Percentiles rank a stretch among this genome's conserved stretches.
phyloP scores from a whole-genome alignment of 2,329 filamentous ascomycete genomes.

The Hymenotorrendiella dingleyae region DNA sequence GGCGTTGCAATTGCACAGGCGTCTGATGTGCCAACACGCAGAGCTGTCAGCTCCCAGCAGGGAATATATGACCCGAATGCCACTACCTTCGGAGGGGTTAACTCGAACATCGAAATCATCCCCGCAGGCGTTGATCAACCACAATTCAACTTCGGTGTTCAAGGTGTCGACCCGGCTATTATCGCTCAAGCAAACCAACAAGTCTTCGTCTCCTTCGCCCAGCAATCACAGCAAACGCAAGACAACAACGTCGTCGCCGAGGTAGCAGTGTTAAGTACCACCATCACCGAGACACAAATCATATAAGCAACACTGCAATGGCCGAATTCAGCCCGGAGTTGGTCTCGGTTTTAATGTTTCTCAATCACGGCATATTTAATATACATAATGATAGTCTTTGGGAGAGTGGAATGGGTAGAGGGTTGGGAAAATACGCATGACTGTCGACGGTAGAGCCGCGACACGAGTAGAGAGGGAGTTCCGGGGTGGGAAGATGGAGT shows the following conservation, averaged over 20 bases:
- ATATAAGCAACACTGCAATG: slow-evolving; percentile 3
- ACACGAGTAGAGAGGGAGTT: slow-evolving; percentile 10
- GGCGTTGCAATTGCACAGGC: too few species aligned
- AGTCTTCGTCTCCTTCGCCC: slow-evolving; percentile 12
- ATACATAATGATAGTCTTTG: slow-evolving; percentile 14
- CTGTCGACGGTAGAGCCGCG: slow-evolving; percentile 23
- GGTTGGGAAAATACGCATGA: slow-evolving; percentile 6
- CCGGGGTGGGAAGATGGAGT: not conserved
- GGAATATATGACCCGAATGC: slow-evolving; percentile 11
- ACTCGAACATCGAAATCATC: slow-evolving; percentile 15
- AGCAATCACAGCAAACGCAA: not conserved
- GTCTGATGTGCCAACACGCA: too few species aligned
- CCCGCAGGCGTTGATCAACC: slow-evolving; percentile 15
- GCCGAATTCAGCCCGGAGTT: not conserved
- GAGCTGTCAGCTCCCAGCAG: too few species aligned
- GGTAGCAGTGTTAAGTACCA: not conserved
- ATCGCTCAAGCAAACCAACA: slow-evolving; percentile 22
- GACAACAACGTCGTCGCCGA: not conserved
- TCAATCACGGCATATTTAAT: slow-evolving; percentile 11
- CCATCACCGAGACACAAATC: not conserved
- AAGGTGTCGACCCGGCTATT: slow-evolving; percentile 18
- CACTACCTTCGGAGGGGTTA: slow-evolving; percentile 2
- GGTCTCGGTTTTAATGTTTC: not conserved
- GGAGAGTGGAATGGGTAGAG: slow-evolving; percentile 3
- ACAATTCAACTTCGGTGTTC: slow-evolving; percentile 11